Conservation (phyloP, 176 grass and related monocot genomes). For the Neostapfia colusana region DNA sequence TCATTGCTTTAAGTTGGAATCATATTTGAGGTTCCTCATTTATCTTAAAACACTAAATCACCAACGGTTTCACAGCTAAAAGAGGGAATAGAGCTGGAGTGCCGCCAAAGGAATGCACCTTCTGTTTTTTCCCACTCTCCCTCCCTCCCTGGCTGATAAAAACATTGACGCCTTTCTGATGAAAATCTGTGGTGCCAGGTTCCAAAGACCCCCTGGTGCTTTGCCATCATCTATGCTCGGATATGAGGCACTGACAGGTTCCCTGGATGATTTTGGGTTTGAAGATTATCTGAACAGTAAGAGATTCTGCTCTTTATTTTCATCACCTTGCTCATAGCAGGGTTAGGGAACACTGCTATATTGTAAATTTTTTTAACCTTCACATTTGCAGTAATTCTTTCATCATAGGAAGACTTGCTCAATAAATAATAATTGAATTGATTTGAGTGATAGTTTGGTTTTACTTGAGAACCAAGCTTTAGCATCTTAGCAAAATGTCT, state of each 20-base stretch:
- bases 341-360: background rate
- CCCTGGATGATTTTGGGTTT: conserved; percentile 93
- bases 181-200: conserved; percentile 47
- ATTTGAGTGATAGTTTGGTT: background rate
- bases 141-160: background rate
- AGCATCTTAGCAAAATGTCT: background rate
- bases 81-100: background rate
- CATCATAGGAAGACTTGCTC: background rate
- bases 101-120: background rate
- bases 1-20: conserved; percentile 8
- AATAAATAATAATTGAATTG: background rate
- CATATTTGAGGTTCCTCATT: background rate
- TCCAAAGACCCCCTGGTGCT: conserved; percentile 84
- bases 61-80: background rate
- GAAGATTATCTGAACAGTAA: conserved; percentile 98
- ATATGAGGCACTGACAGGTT: conserved; percentile 83
- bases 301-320: background rate
- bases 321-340: background rate
- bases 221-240: conserved; percentile 87
- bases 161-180: background rate
- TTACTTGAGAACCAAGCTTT: conserved; percentile 1
- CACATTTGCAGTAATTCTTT: background rate
- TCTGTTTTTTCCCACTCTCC: background rate
- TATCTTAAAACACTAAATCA: conserved; percentile 1
- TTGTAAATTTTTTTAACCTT: conserved; percentile 16